Conservation (phyloP, 257 asterid genomes). For the Solanum chmielewskii region DNA sequence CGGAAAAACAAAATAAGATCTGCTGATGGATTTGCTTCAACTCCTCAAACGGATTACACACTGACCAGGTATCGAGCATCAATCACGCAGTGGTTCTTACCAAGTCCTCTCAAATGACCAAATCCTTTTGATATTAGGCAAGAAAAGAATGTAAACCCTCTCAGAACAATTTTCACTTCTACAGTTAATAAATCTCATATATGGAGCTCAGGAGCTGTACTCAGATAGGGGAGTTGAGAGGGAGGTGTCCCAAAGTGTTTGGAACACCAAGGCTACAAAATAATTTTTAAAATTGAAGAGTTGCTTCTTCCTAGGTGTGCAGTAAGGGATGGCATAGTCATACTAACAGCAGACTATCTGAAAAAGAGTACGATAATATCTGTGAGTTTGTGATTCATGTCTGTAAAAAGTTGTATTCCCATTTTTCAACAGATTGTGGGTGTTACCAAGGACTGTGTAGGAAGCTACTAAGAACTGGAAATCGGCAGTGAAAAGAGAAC, state of each 20-base stretch:
- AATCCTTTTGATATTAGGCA: neutral
- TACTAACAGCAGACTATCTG: neutral
- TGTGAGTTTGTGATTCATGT: neutral
- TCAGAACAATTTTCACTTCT: neutral
- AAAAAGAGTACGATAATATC: neutral
- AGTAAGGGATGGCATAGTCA: neutral
- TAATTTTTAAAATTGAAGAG: neutral
- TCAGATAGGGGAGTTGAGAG: neutral
- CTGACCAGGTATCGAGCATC: neutral
- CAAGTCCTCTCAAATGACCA: neutral
- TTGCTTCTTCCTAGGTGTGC: neutral
- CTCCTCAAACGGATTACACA: neutral
- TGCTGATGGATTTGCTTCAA: neutral
- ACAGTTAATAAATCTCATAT: neutral
- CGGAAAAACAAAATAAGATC: neutral
- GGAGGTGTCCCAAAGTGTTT: neutral
- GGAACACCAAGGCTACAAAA: neutral
- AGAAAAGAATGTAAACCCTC: neutral
- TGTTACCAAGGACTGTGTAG: neutral
- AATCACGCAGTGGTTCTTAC: neutral
- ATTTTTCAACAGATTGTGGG: neutral
- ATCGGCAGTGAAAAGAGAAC: neutral
- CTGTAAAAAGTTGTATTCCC: neutral
- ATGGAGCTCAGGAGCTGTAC: neutral
- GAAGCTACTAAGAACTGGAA: neutral